Evolutionary conservation across 2,329 filamentous ascomycete species (phyloP).

Genomic region (Xenosphaeropsis pyriputrescens): DNA sequence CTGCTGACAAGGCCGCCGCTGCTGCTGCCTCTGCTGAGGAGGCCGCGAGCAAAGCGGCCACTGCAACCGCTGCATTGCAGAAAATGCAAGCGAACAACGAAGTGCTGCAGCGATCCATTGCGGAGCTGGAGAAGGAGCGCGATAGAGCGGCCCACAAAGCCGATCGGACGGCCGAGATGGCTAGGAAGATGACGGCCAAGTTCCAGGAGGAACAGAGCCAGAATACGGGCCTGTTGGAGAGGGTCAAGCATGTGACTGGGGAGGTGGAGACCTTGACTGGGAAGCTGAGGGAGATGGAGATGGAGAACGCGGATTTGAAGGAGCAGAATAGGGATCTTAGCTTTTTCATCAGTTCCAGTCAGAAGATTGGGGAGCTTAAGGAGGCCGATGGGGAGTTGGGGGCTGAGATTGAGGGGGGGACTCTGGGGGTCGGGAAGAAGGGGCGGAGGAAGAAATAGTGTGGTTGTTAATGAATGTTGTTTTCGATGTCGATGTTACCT

Average conservation of each 20-base stretch:
- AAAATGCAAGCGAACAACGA: slow-evolving; percentile 37
- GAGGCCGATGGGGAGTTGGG: slow-evolving; percentile 41
- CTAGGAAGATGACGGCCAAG: slow-evolving; percentile 59
- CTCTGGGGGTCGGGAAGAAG: slow-evolving; percentile 34
- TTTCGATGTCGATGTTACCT: too few relatives aligned
- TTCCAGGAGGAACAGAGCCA: slow-evolving; percentile 80
- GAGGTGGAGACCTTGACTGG: slow-evolving; percentile 42
- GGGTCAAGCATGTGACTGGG: slow-evolving; percentile 61
- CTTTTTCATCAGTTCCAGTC: slow-evolving; percentile 75
- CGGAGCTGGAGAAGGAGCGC: slow-evolving; percentile 57
- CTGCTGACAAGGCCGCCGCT: slow-evolving; percentile 74
- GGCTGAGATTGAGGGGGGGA: slow-evolving; percentile 64
- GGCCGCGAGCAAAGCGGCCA: slow-evolving; percentile 34
- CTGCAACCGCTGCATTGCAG: slow-evolving; percentile 32
- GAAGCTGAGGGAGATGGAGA: slow-evolving; percentile 39
- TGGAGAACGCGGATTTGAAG: slow-evolving; percentile 57
- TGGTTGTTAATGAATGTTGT: too few relatives aligned
- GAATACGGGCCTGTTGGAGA: slow-evolving; percentile 63
- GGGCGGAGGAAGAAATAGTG: slow-evolving; percentile 4
- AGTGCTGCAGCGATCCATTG: slow-evolving; percentile 37
- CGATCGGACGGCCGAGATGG: slow-evolving; percentile 59
- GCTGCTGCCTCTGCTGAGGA: slow-evolving; percentile 53
- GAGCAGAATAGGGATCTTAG: slow-evolving; percentile 79
- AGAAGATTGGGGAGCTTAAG: slow-evolving; percentile 62
- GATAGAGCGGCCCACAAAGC: slow-evolving; percentile 53